Conservation (phyloP, 106 monocot genomes). For the Phalaenopsis aphrodite region DNA sequence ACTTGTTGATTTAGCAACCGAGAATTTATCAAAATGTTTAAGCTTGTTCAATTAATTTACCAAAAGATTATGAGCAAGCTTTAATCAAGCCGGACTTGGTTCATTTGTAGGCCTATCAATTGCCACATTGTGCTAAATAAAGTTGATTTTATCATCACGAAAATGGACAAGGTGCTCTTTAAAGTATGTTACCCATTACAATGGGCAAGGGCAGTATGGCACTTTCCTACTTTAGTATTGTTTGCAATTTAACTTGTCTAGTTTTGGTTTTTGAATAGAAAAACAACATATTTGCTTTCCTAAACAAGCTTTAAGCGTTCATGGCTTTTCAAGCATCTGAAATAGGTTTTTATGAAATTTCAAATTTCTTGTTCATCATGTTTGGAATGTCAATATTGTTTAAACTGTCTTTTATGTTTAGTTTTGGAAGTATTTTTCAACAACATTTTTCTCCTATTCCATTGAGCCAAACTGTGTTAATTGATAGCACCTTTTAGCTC, state of each 20-base stretch:
- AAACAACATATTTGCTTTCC: not conserved
- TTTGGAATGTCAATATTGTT: not conserved
- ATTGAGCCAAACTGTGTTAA: not conserved
- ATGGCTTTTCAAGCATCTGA: not conserved
- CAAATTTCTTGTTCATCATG: not conserved
- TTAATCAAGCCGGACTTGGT: too few relatives aligned
- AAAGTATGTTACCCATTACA: too few relatives aligned
- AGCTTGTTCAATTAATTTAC: too few relatives aligned
- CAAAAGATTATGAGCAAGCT: too few relatives aligned
- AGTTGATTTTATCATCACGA: too few relatives aligned
- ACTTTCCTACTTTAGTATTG: not conserved
- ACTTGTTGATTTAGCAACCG: too few relatives aligned
- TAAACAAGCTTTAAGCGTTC: not conserved
- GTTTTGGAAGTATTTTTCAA: not conserved
- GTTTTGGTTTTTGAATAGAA: not conserved
- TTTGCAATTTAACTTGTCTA: not conserved
- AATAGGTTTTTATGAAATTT: not conserved
- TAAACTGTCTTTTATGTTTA: not conserved
- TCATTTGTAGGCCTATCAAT: too few relatives aligned
- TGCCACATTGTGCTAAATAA: too few relatives aligned
- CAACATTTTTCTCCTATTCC: not conserved
- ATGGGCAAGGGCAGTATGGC: not conserved
- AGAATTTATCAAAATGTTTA: too few relatives aligned
- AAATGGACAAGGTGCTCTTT: too few relatives aligned
- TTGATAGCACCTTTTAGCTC: not conserved